These are phyloP conservation scores for Niveomyces coronatus DNA, from an alignment of 2,329 filamentous ascomycete species.

Conservation along the genomic window DNA sequence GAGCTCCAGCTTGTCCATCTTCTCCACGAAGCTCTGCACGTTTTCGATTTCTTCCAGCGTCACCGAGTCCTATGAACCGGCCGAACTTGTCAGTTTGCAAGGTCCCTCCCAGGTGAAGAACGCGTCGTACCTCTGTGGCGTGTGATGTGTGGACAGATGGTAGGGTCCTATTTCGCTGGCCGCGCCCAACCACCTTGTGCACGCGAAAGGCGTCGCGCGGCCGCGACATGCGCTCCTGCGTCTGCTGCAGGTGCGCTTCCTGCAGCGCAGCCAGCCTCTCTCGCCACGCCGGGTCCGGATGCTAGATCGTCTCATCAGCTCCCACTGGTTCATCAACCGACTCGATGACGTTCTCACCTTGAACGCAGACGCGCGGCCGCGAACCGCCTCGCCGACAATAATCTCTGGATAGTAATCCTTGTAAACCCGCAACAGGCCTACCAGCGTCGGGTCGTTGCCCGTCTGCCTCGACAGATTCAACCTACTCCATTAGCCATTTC, in stretches of 20 bases:
- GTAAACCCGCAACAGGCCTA: constrained; percentile 69
- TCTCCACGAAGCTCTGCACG: constrained; percentile 57
- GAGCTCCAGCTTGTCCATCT: constrained; percentile 67
- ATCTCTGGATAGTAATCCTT: constrained; percentile 90
- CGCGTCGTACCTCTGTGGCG: constrained; percentile 48
- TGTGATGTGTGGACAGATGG: constrained; percentile 66
- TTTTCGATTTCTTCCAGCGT: constrained; percentile 71
- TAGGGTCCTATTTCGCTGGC: constrained; percentile 32
- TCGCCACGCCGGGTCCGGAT: constrained; percentile 69
- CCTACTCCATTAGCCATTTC: constrained; percentile 24
- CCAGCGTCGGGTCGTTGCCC: constrained; percentile 63
- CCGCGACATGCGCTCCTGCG: constrained; percentile 24
- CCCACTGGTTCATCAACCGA: too few relatives aligned
- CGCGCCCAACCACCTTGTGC: constrained; percentile 32
- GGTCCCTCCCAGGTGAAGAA: neutral
- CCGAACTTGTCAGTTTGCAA: constrained; percentile 8
- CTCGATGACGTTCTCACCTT: constrained; percentile 32
- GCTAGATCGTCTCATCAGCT: too few relatives aligned
- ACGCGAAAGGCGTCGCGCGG: constrained; percentile 51
- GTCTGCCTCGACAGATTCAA: constrained; percentile 47
- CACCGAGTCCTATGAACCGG: constrained; percentile 41
- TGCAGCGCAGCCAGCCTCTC: constrained; percentile 58
- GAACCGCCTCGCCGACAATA: constrained; percentile 59
- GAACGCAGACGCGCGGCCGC: constrained; percentile 51
- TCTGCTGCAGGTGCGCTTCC: constrained; percentile 40